A percentile compares a stretch with the other conserved stretches of the same genome.
Evolutionary conservation across 2,329 filamentous ascomycete species (phyloP).

Genomic region (Apiospora koreana): DNA sequence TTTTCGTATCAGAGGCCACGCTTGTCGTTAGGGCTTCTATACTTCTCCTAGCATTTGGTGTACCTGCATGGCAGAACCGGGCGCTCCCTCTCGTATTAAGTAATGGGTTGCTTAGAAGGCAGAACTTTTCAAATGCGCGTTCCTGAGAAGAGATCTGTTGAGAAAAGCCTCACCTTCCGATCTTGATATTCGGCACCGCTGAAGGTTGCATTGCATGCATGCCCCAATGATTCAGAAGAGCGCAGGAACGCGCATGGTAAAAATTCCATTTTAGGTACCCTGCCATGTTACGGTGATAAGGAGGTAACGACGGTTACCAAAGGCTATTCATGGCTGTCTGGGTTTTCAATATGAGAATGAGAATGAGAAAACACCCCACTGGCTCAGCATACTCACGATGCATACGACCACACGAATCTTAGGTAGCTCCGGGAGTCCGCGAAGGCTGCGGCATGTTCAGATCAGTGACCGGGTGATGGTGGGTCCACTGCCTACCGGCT

Average conservation of each 20-base stretch:
- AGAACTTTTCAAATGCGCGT: background rate
- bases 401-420: background rate
- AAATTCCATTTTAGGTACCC: background rate
- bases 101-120: background rate
- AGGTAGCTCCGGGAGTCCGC: background rate
- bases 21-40: background rate
- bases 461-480: background rate
- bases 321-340: background rate
- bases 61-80: background rate
- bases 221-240: background rate
- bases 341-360: background rate
- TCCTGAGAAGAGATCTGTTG: background rate
- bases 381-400: background rate
- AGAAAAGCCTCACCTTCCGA: background rate
- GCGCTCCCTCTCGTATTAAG: background rate
- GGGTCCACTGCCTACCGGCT: background rate
- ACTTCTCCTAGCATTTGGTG: background rate
- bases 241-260: background rate
- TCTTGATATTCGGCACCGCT: background rate
- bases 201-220: background rate
- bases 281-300: background rate
- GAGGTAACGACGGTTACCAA: background rate
- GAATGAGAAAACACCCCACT: background rate
- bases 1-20: background rate
- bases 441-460: background rate